Evolutionary conservation across 2,329 filamentous ascomycete species (phyloP).

Genomic region (Drechslerella stenobrocha): DNA sequence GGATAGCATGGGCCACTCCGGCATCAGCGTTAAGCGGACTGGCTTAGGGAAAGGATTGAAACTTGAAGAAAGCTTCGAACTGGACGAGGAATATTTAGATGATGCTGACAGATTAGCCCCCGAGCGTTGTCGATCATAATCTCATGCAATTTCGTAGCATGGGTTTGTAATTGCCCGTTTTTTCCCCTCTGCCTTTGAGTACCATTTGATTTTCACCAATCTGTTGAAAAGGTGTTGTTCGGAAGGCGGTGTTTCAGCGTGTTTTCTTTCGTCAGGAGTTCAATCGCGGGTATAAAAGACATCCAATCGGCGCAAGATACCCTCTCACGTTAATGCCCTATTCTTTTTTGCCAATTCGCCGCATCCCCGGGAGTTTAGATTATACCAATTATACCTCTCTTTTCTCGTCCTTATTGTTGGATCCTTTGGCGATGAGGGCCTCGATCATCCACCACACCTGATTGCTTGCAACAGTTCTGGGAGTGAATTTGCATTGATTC

Average conservation of each 20-base stretch:
- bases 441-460: too few relatives aligned
- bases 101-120: background rate
- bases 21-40: background rate
- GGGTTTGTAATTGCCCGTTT: background rate
- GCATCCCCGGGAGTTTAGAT: constrained; percentile 14
- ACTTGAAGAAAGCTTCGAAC: constrained; percentile 43
- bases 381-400: background rate
- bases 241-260: background rate
- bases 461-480: too few relatives aligned
- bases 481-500: too few relatives aligned
- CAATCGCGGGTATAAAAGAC: constrained; percentile 4
- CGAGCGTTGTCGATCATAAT: background rate
- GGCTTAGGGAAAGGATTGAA: constrained; percentile 26
- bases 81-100: constrained; percentile 22
- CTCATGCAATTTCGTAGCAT: background rate
- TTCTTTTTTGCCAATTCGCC: constrained; percentile 7
- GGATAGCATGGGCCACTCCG: background rate
- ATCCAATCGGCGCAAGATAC: constrained; percentile 32
- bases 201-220: constrained; percentile 2
- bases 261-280: constrained; percentile 16
- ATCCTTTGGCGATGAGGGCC: too few relatives aligned
- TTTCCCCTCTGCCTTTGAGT: constrained; percentile 20
- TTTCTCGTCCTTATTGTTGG: too few relatives aligned
- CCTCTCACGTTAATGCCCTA: constrained; percentile 11
- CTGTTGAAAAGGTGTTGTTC: background rate